Evolutionary conservation across 1,284 basidiomycete species (phyloP), one percentile per base, ranked within the genome.

Genomic region (Schizophyllum amplum): DNA sequence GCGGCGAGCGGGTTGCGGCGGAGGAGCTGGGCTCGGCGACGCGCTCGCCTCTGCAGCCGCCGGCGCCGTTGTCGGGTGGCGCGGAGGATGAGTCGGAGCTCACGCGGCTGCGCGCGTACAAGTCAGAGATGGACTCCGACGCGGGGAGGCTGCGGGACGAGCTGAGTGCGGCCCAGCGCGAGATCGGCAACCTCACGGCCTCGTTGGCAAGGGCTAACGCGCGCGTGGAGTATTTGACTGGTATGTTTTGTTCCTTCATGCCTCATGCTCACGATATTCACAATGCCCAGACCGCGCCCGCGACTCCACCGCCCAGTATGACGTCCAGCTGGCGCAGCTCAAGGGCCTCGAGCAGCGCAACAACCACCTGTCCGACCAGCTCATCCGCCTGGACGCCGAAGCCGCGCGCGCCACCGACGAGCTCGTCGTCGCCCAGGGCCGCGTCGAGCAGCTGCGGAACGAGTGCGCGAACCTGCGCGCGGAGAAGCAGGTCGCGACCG

Each of bases 391-490:
- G 57, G 87, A 87, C 63, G 84, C 86, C 62, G 84, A 84, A 61
- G 84, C 77, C 62, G 77, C 76, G 61, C 77, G 84, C 54, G 75
- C 83, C 51, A 74, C 81, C 9, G 85, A 90, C 56, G 86, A 90
- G 55, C 70, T 90, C 11, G 69, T 81, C 46, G 69, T 76, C 21
- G 76, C 83, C 1, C 82, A 80, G 58, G 73, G 76, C 27, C 75
- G 77, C 13, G 70, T 86, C 24, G 90, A 94, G 59, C 84, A 88
- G 58, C 73, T 92, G 46, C 83, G 91, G 5, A 92, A 90, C 62
- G 94, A 97, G 66, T 82, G 79, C 59, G 87, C 91, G 1, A 93
- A 90, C 64, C 79, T 96, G 26, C 83, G 87, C 25, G 92, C 93
- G 0, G 95, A 98, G 78, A 94, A 92, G 76, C 88, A 87, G 65